phyloP scores from a whole-genome alignment of 176 grass and related monocot species.

The Avena insularis region DNA sequence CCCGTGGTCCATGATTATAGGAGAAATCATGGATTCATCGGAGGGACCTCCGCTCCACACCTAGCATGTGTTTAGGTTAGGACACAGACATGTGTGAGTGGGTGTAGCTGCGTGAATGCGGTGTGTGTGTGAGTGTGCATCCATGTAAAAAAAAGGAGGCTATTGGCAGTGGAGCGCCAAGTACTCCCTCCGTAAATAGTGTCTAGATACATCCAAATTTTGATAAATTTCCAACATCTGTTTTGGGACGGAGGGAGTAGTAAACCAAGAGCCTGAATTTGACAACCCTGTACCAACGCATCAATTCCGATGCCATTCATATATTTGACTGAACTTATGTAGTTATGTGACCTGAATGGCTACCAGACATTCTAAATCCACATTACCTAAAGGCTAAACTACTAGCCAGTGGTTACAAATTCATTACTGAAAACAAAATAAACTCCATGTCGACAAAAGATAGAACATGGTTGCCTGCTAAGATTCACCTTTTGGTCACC shows the following conservation, averaged over 20 bases:
- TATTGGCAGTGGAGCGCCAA: background rate
- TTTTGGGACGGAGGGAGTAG: too few relatives aligned
- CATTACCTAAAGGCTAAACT: conserved; percentile 11
- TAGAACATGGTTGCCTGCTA: background rate
- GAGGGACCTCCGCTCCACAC: background rate
- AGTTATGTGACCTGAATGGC: background rate
- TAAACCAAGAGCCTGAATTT: conserved; percentile 7
- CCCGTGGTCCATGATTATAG: background rate
- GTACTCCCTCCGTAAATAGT: background rate
- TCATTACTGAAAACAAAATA: conserved; percentile 12
- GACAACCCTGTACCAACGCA: background rate
- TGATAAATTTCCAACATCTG: too few relatives aligned
- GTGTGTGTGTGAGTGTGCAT: background rate
- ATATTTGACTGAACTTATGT: conserved; percentile 17
- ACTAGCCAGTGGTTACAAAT: background rate
- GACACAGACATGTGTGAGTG: background rate
- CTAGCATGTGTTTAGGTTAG: background rate
- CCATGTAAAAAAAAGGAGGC: background rate
- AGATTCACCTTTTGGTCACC: background rate
- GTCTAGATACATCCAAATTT: too few relatives aligned
- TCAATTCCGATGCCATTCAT: conserved; percentile 8
- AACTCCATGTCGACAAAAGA: background rate
- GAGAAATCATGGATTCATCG: background rate
- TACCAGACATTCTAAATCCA: background rate
- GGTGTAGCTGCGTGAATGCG: background rate